Percentiles rank a stretch among this genome's conserved stretches.
Evolutionary conservation across 345 rosid species (phyloP).

Genomic region (Gossypium sturtianum): DNA sequence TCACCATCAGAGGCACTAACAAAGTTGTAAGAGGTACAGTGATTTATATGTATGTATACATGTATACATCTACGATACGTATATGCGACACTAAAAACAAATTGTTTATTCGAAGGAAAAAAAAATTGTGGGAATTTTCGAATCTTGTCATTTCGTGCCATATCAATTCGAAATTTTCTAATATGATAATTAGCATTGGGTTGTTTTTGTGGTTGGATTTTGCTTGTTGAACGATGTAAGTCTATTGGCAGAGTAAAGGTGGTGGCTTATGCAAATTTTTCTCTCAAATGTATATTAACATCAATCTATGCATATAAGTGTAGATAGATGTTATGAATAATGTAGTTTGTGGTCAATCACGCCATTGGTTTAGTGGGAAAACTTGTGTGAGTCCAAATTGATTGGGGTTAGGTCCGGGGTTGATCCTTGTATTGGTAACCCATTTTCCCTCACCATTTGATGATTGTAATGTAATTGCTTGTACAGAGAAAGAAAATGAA

Average conservation of each 20-base stretch:
- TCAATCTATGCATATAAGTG: no score
- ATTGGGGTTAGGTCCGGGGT: no score
- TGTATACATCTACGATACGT: not conserved
- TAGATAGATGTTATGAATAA: not conserved
- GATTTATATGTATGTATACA: not conserved
- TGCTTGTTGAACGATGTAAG: not conserved
- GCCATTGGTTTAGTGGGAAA: no score
- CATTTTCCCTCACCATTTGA: no score
- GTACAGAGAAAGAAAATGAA: not conserved
- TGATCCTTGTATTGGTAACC: no score
- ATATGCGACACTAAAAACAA: not conserved
- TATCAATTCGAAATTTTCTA: not conserved
- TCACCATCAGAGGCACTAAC: conserved; percentile 59
- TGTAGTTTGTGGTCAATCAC: no score
- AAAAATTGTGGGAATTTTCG: not conserved
- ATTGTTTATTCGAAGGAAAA: not conserved
- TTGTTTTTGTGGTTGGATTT: not conserved
- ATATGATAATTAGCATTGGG: not conserved
- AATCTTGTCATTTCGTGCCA: not conserved
- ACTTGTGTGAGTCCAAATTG: no score
- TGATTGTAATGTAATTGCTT: no score
- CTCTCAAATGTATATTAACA: not conserved
- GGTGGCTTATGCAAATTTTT: not conserved
- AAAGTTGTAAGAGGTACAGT: conserved; percentile 54
- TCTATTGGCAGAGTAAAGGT: not conserved